Conservation (phyloP, 1,284 basidiomycete species). For the Flammula alnicola region DNA sequence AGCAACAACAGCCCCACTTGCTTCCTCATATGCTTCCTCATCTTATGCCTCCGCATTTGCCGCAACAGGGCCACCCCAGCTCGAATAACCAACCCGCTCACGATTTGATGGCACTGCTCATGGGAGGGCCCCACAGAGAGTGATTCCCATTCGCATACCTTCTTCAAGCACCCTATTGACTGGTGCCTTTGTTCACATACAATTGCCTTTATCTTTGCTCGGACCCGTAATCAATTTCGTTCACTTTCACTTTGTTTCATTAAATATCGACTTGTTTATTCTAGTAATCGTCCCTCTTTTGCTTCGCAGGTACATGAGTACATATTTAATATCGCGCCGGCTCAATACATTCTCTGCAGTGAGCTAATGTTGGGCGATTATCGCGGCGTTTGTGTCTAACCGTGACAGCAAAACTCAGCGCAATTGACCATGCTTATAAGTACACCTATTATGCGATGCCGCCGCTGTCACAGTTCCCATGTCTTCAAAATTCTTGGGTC, state of each 20-base stretch:
- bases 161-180: conserved; percentile 11
- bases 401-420: neutral
- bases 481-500: neutral
- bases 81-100: conserved; percentile 61
- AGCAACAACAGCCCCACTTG: conserved; percentile 45
- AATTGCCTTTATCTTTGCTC: conserved; percentile 10
- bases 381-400: conserved; percentile 6
- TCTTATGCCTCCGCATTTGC: conserved; percentile 62
- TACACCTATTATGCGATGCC: too few species aligned
- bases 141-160: conserved; percentile 37
- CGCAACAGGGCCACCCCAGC: conserved; percentile 56
- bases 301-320: conserved; percentile 8
- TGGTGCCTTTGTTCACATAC: conserved; percentile 8
- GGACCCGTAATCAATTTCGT: conserved; percentile 11
- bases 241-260: conserved; percentile 9
- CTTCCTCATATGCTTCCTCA: conserved; percentile 62
- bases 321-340: conserved; percentile 14
- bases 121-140: conserved; percentile 71
- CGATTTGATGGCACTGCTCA: conserved; percentile 79
- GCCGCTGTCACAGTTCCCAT: conserved; percentile 5
- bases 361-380: conserved; percentile 11
- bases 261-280: conserved; percentile 14
- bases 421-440: conserved; percentile 9
- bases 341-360: too few species aligned
- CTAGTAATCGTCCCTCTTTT: conserved; percentile 8